Evolutionary conservation across 192 early-diverging fungal genomes (phyloP).

Genomic region (Rhizoclosmatium globosum): DNA sequence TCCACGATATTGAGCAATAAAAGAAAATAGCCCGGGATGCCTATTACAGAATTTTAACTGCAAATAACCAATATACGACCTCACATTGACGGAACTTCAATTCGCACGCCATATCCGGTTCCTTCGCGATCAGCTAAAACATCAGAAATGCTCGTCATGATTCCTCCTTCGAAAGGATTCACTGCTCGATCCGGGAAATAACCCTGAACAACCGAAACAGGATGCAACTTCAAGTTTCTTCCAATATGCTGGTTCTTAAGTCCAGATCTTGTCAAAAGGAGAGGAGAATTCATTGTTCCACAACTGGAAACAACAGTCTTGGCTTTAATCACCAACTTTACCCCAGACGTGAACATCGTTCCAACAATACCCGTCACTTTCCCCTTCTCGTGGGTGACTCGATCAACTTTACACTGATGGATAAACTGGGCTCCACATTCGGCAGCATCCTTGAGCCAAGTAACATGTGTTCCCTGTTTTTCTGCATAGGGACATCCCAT

Average conservation of each 20-base stretch:
- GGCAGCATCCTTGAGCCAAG: conserved; percentile 75
- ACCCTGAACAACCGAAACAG: conserved; percentile 67
- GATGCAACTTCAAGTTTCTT: conserved; percentile 69
- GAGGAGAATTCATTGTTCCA: conserved; percentile 74
- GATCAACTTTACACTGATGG: conserved; percentile 62
- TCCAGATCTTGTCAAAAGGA: conserved; percentile 68
- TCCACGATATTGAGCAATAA: conserved; percentile 57
- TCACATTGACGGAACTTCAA: conserved; percentile 53
- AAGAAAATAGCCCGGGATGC: conserved; percentile 60
- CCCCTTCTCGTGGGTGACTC: conserved; percentile 62
- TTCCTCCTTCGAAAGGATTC: conserved; percentile 48
- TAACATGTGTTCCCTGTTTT: conserved; percentile 73
- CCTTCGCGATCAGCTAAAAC: conserved; percentile 67
- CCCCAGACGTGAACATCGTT: conserved; percentile 38
- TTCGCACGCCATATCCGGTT: conserved; percentile 68
- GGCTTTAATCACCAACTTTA: conserved; percentile 57
- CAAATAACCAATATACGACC: not conserved
- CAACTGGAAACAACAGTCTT: conserved; percentile 64
- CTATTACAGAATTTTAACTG: conserved; percentile 38
- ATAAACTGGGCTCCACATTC: conserved; percentile 69
- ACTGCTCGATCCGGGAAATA: conserved; percentile 66
- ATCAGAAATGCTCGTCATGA: conserved; percentile 73
- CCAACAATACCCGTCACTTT: conserved; percentile 65
- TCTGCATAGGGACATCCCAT: conserved; percentile 75
- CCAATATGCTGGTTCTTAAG: conserved; percentile 77